Evolutionary conservation across 2,329 filamentous ascomycete species (phyloP), one percentile per base, ranked within the genome.

Genomic region (Stachybotrys chartarum): DNA sequence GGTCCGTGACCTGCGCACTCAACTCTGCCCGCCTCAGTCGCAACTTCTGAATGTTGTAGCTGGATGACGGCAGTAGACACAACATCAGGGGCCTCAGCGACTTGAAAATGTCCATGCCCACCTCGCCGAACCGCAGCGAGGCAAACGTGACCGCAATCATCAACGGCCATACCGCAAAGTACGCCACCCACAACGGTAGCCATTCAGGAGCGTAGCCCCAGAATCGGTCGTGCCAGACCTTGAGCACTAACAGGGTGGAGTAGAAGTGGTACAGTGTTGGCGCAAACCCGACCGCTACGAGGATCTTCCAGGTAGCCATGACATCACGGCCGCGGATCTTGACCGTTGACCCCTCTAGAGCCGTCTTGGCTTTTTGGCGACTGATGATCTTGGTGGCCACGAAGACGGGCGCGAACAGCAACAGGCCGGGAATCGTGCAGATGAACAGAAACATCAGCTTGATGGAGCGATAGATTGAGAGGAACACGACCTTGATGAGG

Each of bases 41-140:
- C 52, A 99, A 81, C 63, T 87, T 87, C 59, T 90, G 83, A 51
- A 99, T 83, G 56, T 88, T 90, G 74, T 92, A 96, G 69, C 85
- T 87, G 1, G 90, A 93, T 5, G 85, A 85, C 1, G 94, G 94
- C 64, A 88, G 88, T 65, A 97, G 80, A 60, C 90, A 94, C 39
- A 97, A 79, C 50, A 96, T 78, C 10, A 99, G 82, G 6, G 94
- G 94, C 10, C 91, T 84, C 16, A 99, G 81, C 0, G 93, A 97
- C 73, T 97, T 99, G 75, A 94, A 78, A 55, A 99, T 97, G 68
- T 99, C 94, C 91, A 99, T 97, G 53, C 93, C 94, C n/a, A 96
- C 87, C 74, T 99, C 94, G 50, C 94, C 94, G 61, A 97, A 96
- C 11, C 94, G 87, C 53, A 99, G 84, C 7, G 94, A 91, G 5